Evolutionary conservation across 805 yeast genomes (phyloP), one percentile per base, ranked within the genome.

Genomic region (Yamadazyma laniorum): DNA sequence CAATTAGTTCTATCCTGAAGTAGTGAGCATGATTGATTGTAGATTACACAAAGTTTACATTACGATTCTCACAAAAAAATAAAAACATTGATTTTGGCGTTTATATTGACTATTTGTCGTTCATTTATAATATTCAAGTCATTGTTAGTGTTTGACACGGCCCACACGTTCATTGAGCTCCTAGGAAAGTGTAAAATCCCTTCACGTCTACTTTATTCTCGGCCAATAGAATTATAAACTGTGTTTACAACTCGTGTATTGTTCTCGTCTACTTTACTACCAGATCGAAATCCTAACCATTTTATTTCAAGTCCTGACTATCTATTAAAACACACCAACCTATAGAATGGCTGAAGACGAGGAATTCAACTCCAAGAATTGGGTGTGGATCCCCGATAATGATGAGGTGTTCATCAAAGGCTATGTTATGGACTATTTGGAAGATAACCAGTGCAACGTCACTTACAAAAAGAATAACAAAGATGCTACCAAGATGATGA

Each of bases 301-400:
- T n/a, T n/a, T n/a, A n/a, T n/a, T n/a, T n/a, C n/a, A n/a, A n/a
- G n/a, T n/a, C n/a, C n/a, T n/a, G n/a, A n/a, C n/a, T n/a, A n/a
- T n/a, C n/a, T n/a, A n/a, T n/a, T n/a, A n/a, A n/a, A n/a, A n/a
- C n/a, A n/a, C n/a, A n/a, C n/a, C n/a, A n/a, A n/a, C n/a, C n/a
- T n/a, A n/a, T 21, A 9, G 9, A 21, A 43, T 46, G 36, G 41
- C 44, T 18, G 51, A 55, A 40, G 63, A 53, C 40, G 60, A 58
- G 37, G 65, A 61, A 22, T 62, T 63, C 46, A 56, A 58, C 34
- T 63, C 64, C 42, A 74, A 78, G 46, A 75, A 77, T 40, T 78
- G 82, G 79, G 91, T 87, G 2, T 88, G 96, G 96, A 68, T 87
- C 17, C 79, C 87, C 1, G 83, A 80, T 51, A 59, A 64, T n/a